Evolutionary conservation across 768 basidiomycete species (phyloP), one percentile per base, ranked within the genome.

Genomic region (Lanmaoa pseudosensibilis): DNA sequence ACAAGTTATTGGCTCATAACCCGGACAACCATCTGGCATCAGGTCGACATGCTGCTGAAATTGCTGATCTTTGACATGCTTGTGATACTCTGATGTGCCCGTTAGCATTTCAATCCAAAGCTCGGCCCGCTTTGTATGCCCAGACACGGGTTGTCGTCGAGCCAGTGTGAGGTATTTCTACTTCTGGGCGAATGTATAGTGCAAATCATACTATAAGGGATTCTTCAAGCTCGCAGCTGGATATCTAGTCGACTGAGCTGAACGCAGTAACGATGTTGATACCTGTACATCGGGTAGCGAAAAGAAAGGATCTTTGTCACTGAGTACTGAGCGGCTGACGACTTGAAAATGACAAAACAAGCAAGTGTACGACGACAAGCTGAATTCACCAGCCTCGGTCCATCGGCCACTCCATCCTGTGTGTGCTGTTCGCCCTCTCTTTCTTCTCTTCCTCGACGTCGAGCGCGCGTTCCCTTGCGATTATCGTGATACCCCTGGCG

Each of bases 301-400:
- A 30, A 30, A 23, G 41, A 46, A 39, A 18, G 46, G 25, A 23
- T 46, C 52, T 25, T 63, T 58, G 53, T 43, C 38, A 10, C 10
- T 2, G 10, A 32, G 32, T 30, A 16, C 21, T 5, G 34, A 36
- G 60, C 32, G 68, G 68, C 68, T 65, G 68, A 59, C 61, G 63
- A 61, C 57, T 61, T 63, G 68, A 68, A 59, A 60, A 56, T 58
- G 69, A 69, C 66, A 69, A 69, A 69, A 69, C 49, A 41, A 69
- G 68, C 60, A 55, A 65, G 43, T 41, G 32, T 23, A 52, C 52
- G 52, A 61, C 48, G 49, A 44, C 51, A 34, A 52, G 58, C 57
- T 50, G 46, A 23, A 50, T 30, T 54, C 23, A 39, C 54, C 16
- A 32, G 33, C 37, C 51, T 52, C 18, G 38, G 60, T 23, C 68